Evolutionary conservation across 2,329 filamentous ascomycete genomes (phyloP).

Genomic region (Plenodomus biglobosus): DNA sequence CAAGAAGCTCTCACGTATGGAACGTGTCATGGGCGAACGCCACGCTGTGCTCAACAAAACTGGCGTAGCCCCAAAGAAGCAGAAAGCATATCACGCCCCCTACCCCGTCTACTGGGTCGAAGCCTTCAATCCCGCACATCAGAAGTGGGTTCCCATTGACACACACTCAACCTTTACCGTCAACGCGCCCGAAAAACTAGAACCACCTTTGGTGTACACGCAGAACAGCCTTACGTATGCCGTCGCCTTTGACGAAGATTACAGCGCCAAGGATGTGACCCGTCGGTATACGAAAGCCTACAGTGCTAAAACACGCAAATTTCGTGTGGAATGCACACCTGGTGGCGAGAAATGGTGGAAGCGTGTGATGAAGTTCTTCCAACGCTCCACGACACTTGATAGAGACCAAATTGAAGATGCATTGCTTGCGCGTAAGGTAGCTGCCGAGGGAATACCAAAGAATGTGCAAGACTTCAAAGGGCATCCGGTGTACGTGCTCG

Average conservation of each 20-base stretch:
- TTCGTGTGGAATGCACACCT: constrained; percentile 71
- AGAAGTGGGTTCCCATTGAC: constrained; percentile 91
- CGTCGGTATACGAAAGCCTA: constrained; percentile 83
- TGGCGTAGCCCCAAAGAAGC: constrained; percentile 40
- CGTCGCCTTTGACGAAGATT: constrained; percentile 80
- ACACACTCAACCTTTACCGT: constrained; percentile 79
- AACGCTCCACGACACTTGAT: constrained; percentile 49
- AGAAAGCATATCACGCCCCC: constrained; percentile 65
- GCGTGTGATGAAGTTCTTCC: constrained; percentile 51
- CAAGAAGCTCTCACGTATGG: constrained; percentile 37
- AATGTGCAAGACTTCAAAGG: constrained; percentile 86
- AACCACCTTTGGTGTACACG: constrained; percentile 77
- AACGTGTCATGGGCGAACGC: constrained; percentile 36
- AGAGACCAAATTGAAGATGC: constrained; percentile 82
- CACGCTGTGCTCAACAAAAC: constrained; percentile 27
- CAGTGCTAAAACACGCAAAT: constrained; percentile 82
- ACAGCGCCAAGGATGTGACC: constrained; percentile 80
- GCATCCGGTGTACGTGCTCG: constrained; percentile 74
- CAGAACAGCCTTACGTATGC: constrained; percentile 81
- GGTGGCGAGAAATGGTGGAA: constrained; percentile 60
- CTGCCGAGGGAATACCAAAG: constrained; percentile 76
- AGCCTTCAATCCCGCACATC: constrained; percentile 78
- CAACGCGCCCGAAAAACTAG: constrained; percentile 72
- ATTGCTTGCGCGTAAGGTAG: constrained; percentile 70
- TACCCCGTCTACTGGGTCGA: constrained; percentile 95